Evolutionary conservation across 108 stramenopile genomes (phyloP), one percentile per base, ranked within the genome.

Genomic region (Discostella stelligeroides): DNA sequence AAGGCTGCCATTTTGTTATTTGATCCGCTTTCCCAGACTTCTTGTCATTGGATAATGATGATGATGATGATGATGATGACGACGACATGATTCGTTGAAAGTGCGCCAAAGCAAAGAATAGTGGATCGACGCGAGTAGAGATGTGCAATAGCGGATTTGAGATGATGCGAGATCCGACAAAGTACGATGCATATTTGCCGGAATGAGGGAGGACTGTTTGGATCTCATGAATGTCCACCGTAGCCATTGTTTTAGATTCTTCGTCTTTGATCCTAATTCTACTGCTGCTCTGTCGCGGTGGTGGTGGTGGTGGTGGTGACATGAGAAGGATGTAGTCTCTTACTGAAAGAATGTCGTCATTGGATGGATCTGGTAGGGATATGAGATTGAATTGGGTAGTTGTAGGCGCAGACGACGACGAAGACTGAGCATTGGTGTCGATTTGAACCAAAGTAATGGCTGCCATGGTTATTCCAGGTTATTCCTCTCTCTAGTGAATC

Each of bases 51-150:
- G n/a, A n/a, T n/a, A n/a, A n/a, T n/a, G n/a, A n/a, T n/a, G n/a
- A n/a, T n/a, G n/a, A n/a, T n/a, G n/a, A n/a, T n/a, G n/a, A n/a
- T n/a, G n/a, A n/a, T n/a, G n/a, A n/a, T n/a, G n/a, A n/a, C n/a
- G n/a, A n/a, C n/a, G 42, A 38, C 41, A 43, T 28, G 20, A 21
- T 21, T 27, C 79, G 54, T 34, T 66, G 50, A 27, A 82, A 69
- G 39, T 60, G 61, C 9, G 51, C 27, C 25, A 90, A 41, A 1
- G 75, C 73, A 68, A 86, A 85, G 61, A 79, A 91, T 14, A 91
- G 60, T 7, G 90, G 90, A 75, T 91, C 90, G 15, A 91, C 72
- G 12, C 74, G 60, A 14, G 82, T 87, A 17, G 75, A 50, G 18
- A 91, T 63, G 53, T 84, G 73, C 57, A 91, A 14, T 39, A 56